A percentile compares a stretch with the other conserved stretches of the same genome.
phyloP scores from a whole-genome alignment of 176 grass and related monocot species.

The Oropetium thomaeum region DNA sequence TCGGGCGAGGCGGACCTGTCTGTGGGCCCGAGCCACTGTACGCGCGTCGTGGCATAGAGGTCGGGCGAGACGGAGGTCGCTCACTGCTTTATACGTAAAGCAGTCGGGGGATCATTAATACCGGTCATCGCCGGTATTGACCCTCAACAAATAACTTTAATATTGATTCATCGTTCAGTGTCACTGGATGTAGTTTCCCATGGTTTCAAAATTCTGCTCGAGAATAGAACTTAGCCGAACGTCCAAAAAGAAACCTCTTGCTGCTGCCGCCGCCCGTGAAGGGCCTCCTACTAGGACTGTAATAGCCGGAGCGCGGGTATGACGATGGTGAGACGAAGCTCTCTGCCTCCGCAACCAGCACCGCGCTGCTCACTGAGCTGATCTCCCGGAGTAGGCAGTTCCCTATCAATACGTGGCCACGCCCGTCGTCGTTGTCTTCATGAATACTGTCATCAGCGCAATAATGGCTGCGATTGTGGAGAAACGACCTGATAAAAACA shows the following conservation, averaged over 20 bases:
- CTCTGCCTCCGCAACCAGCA: conserved; percentile 30
- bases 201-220: background rate
- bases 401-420: conserved; percentile 32
- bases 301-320: background rate
- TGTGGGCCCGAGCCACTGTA: too few relatives aligned
- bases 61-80: too few relatives aligned
- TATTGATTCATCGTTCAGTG: too few relatives aligned
- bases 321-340: background rate
- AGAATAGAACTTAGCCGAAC: conserved; percentile 21
- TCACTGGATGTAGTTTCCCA: conserved; percentile 10
- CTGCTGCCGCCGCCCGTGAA: background rate
- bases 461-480: background rate
- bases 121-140: too few relatives aligned
- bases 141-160: too few relatives aligned
- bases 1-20: too few relatives aligned
- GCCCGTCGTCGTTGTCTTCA: background rate
- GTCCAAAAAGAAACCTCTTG: conserved; percentile 1
- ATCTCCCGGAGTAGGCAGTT: conserved; percentile 71
- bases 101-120: too few relatives aligned
- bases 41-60: too few relatives aligned
- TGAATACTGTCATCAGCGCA: fast-evolving
- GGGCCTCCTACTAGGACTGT: background rate
- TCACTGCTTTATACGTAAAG: too few relatives aligned
- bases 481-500: too few relatives aligned
- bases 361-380: conserved; percentile 50